Base-by-base conservation (phyloP, 140 eudicot genomes). In the Senecio squalidus region DNA sequence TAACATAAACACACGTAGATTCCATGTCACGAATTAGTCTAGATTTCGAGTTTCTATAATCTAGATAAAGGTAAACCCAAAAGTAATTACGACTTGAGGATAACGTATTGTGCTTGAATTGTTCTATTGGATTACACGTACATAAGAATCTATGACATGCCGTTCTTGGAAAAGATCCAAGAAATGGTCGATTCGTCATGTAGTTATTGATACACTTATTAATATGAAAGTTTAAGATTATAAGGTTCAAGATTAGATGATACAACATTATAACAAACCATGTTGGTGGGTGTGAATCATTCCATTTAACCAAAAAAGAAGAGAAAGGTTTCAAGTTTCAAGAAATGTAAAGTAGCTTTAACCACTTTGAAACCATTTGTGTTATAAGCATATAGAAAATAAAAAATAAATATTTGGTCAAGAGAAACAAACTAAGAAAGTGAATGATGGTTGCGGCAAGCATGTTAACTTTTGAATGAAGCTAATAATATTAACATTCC, bases 401-500 rank as follows among this genome's bases (percentile, higher is more conserved):
- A 6, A 45, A 39, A n/a, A n/a, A n/a, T n/a, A n/a, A n/a, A n/a
- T n/a, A n/a, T n/a, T 46, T 36, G 75, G 71, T 58, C 61, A 74
- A 25, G 67, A 28, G 78, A 41, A 58, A 52, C 20, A 72, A 74
- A 67, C 72, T 51, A 68, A 66, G 60, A 58, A 64, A 72, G 61
- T 21, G 67, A 76, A 84, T 84, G 69, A 84, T 81, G 70, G 74
- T 66, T 62, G 77, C 66, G 83, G 73, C 69, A 62, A 63, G 74
- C 78, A 70, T 74, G 86, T 78, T n/a, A 70, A 76, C 95, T 82
- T 82, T 77, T 71, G 74, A 68, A 55, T 66, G 73, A 79, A 86
- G 95, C 82, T 81, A 85, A 55, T 72, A 61, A 72, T 66, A 50
- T 69, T 59, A 61, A 61, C 60, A 57, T 41, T 6, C 11, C 68